Evolutionary conservation across 805 yeast species (phyloP), one percentile per base, ranked within the genome.

Genomic region (Wickerhamiella brachini): DNA sequence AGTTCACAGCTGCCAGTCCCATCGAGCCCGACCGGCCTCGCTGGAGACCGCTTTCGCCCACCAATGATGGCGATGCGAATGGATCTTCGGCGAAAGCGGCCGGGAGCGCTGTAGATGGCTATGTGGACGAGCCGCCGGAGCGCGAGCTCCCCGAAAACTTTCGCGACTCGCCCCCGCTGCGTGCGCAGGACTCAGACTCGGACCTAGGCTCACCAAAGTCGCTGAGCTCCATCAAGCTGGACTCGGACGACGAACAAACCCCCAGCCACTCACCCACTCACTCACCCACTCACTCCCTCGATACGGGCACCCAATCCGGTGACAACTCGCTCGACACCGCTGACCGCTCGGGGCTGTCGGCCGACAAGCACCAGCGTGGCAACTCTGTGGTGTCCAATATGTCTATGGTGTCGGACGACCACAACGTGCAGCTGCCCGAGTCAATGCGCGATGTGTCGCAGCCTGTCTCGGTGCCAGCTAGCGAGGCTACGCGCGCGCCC

Each of bases 1-100:
- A 49, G 9, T 50, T 53, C 10, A 55, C 55, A 3, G 47, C 55
- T 1, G 56, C 56, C 23, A 38, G 44, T n/a, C 42, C 45, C 17
- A 29, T 41, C 26, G 39, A 23, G 3, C 39, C 21, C 42, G 42
- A 45, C 24, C 48, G 39, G n/a, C 48, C 39, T 15, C 26, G 34
- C 24, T 24, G 43, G 43, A 6, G 21, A 21, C 43, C 45, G 22
- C 15, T 45, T 23, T 41, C 24, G 24, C 44, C 22, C 9, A 13
- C 22, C n/a, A 2, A 7, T 24, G 24, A 41, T 4, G 8, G 5
- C 15, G 44, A 17, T 8, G 43, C 10, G 21, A 22, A 6, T n/a
- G 43, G n/a, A 3, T 21, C 21, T 17, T 21, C 20, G 5, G 43
- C 21, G 22, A 22, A 2, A 8, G 24, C 44, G 4, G 24, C 15